Base-by-base conservation (phyloP, 306 rosid species). In the Herpetospermum pedunculosum region DNA sequence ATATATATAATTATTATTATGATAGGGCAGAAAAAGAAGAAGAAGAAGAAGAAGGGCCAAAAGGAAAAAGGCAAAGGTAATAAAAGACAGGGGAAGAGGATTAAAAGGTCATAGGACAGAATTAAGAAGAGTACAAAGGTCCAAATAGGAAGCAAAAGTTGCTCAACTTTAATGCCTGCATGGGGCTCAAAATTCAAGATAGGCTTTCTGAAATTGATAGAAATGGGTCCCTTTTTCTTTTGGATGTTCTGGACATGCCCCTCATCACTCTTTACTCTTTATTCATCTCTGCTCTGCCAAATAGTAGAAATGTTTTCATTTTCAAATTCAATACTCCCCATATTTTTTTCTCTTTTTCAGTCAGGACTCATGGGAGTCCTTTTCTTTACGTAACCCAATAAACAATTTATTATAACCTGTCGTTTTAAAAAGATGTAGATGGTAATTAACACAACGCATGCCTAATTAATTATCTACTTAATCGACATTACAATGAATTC, bases 171-270 rank as follows among this genome's bases (percentile, higher is more conserved):
- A 78, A 74, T 50, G 77, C 64, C 70, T 50, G 79, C 65, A 72
- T 13, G 43, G 43, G 73, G 68, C 73, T 82, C 82, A 47, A 50
- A 74, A 59, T 43, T 70, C 55, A 53, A 67, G 71, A 78, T 70
- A 23, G 26, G 34, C 72, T 70, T 55, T 65, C 73, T 73, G 38
- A 41, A 53, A 23, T 41, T 34, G 12, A 18, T 47, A 55, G 64
- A 65, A 89, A 89, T 85, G 92, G 92, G 85, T 83, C 95, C 53
- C 53, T 67, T 67, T 5, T 15, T 21, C 53, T 67, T 41, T 67
- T 41, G 35, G 37, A 38, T 43, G 53, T 25, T 65, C 52, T 67
- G 70, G 70, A 37, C 23, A 15, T 32, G 19, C 68, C 40, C 68
- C 19, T 57, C 68, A 60, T 32, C 4, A 58, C 38, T 32, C 68